Evolutionary conservation across 208 protist genomes (phyloP), one percentile per base, ranked within the genome.

Genomic region (Leishmania tropica): DNA sequence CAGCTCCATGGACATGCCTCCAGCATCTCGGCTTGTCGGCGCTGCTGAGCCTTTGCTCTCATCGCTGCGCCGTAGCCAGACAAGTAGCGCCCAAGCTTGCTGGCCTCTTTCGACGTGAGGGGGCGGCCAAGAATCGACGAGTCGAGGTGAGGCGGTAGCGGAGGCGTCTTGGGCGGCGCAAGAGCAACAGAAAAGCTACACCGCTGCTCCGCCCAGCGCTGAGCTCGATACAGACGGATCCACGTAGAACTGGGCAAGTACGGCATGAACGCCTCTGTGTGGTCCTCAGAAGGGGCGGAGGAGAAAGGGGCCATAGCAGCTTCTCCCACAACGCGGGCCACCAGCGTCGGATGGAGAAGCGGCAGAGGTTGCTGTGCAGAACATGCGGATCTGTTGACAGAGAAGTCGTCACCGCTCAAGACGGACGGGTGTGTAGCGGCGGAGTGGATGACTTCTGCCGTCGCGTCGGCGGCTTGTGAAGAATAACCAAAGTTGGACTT

Each of bases 71-170:
- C 84, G 62, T 84, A 85, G 28, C 87, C 87, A 7, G 76, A 28
- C 2, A 86, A 53, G 75, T 86, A 93, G 51, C 89, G 87, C 78
- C 84, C 40, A 11, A 87, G 53, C 81, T 93, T 93, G 51, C 81
- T 84, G 64, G 75, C 60, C 76, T 93, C 89, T 28, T 78, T 84
- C 45, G 71, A 10, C 0, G 85, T 93, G 6, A 93, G 77, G 0
- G 85, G 79, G 10, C 89, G 84, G 6, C 89, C 89, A 2, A 93
- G 84, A 21, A 75, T 45, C 0, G 24, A 70, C 5, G 78, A 58
- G 42, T 93, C 83, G 24, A 93, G 84, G 56, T 89, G 87, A 10
- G 87, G 81, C 21, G 89, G 89, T 40, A 88, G 54, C 10, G n/a
- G 42, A 11, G 37, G 13, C 1, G 58, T 11, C 35, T 17, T 56